A percentile compares a stretch with the other conserved stretches of the same genome.
These are phyloP conservation scores for Cladochytrium replicatum DNA, from an alignment of 192 early-diverging fungal species.

Conservation along the genomic window DNA sequence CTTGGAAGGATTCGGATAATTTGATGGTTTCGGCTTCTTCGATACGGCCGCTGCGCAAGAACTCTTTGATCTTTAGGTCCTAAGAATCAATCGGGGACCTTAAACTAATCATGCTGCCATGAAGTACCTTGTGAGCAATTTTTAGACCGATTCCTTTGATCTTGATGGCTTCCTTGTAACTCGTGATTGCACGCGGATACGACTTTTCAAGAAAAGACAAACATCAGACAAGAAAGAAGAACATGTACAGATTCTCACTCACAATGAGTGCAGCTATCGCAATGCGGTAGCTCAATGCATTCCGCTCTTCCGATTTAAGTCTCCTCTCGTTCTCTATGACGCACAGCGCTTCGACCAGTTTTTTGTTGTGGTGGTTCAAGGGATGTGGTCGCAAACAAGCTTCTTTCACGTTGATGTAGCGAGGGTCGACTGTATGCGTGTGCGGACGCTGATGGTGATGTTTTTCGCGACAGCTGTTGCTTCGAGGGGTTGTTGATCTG, in stretches of 20 bases:
- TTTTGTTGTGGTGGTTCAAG: slow-evolving; percentile 10
- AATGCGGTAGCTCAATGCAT: slow-evolving; percentile 15
- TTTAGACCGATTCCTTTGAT: slow-evolving; percentile 25
- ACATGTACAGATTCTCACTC: no score
- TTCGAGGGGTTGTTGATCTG: no score
- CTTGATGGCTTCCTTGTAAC: slow-evolving; percentile 17
- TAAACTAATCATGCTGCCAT: not conserved
- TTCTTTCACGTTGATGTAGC: no score
- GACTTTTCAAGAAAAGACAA: slow-evolving; percentile 5
- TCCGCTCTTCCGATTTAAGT: slow-evolving; percentile 5
- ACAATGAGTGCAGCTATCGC: slow-evolving; percentile 19
- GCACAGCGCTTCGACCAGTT: slow-evolving; percentile 7
- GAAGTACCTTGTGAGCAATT: slow-evolving; percentile 16
- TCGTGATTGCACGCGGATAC: slow-evolving; percentile 14
- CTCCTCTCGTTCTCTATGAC: slow-evolving; percentile 14
- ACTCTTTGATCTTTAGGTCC: slow-evolving; percentile 21
- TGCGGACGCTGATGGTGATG: no score
- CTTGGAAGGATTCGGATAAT: not conserved
- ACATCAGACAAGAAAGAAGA: no score
- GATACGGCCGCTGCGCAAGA: slow-evolving; percentile 13
- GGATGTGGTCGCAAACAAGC: slow-evolving; percentile 9
- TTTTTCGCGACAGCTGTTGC: no score
- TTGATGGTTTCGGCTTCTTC: slow-evolving; percentile 4
- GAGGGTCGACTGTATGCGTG: no score
- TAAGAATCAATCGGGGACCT: not conserved